A percentile compares a stretch with the other conserved stretches of the same genome.
phyloP scores from a whole-genome alignment of 1,284 basidiomycete genomes.

The Ustilago shanxiensis region DNA sequence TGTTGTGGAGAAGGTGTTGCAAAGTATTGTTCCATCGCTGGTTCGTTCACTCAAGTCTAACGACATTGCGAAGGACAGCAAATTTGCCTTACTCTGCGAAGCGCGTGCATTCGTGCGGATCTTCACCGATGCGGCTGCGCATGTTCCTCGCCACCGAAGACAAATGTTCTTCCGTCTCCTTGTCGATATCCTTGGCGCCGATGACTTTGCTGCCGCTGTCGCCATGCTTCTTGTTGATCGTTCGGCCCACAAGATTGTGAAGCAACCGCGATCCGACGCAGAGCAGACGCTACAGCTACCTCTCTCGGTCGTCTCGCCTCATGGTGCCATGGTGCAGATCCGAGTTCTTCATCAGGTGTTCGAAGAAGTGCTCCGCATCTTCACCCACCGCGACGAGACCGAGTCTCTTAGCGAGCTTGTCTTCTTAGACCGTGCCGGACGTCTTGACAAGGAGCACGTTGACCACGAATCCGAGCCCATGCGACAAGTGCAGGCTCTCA shows the following conservation, averaged over 20 bases:
- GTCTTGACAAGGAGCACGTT: conserved; percentile 59
- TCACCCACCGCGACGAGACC: conserved; percentile 44
- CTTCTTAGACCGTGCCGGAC: conserved; percentile 60
- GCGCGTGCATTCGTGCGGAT: conserved; percentile 79
- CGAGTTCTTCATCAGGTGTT: conserved; percentile 69
- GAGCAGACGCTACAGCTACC: conserved; percentile 76
- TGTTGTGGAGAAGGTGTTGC: conserved; percentile 94
- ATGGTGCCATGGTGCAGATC: conserved; percentile 75
- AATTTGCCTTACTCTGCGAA: conserved; percentile 58
- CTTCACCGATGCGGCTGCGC: conserved; percentile 87
- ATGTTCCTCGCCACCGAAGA: conserved; percentile 87
- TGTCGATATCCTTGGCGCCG: conserved; percentile 84
- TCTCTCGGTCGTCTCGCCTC: conserved; percentile 74
- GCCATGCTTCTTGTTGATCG: conserved; percentile 89
- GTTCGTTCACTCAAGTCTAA: conserved; percentile 71
- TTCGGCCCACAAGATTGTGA: conserved; percentile 79
- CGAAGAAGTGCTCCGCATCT: conserved; percentile 56
- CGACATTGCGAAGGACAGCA: conserved; percentile 37
- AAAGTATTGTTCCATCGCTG: conserved; percentile 93
- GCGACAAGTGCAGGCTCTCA: conserved; percentile 58
- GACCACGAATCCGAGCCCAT: conserved; percentile 57
- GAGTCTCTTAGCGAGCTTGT: conserved; percentile 43
- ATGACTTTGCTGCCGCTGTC: conserved; percentile 85
- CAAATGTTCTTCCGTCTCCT: conserved; percentile 92
- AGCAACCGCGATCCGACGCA: conserved; percentile 73